Conservation (phyloP, 768 basidiomycete genomes). For the Hortiboletus flavorubellus region DNA sequence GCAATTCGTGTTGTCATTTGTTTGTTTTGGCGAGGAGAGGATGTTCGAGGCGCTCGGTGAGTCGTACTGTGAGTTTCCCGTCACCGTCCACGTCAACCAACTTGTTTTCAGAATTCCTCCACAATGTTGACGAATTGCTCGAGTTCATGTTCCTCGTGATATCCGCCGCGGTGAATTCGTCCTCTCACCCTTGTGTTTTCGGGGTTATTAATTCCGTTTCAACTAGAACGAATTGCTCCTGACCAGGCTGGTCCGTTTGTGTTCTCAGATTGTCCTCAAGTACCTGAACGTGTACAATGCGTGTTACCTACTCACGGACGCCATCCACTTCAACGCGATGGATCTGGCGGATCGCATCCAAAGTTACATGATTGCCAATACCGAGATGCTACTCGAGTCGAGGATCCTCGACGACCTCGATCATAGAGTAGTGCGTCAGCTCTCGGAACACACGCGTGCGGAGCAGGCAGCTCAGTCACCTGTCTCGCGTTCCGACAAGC, state of each 20-base stretch:
- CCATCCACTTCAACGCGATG: constrained; percentile 69
- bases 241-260: constrained; percentile 80
- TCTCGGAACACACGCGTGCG: constrained; percentile 53
- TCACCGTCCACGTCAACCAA: neutral
- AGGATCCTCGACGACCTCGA: constrained; percentile 77
- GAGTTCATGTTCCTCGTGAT: constrained; percentile 88
- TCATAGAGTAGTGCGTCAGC: constrained; percentile 57
- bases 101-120: constrained; percentile 48
- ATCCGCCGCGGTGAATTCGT: constrained; percentile 66
- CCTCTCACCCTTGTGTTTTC: neutral
- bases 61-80: constrained; percentile 18
- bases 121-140: constrained; percentile 69
- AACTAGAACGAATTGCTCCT: constrained; percentile 81
- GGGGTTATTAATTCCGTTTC: neutral
- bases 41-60: constrained; percentile 72
- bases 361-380: constrained; percentile 74
- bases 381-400: constrained; percentile 84
- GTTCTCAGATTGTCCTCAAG: constrained; percentile 70
- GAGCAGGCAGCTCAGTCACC: constrained; percentile 68
- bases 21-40: constrained; percentile 72
- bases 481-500: constrained; percentile 52
- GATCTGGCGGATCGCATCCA: constrained; percentile 70
- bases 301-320: constrained; percentile 76
- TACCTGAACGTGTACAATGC: constrained; percentile 72
- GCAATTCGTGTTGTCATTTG: constrained; percentile 68